These are phyloP conservation scores for Lizonia empirigonia DNA, from an alignment of 2,329 filamentous ascomycete species.

Conservation along the genomic window DNA sequence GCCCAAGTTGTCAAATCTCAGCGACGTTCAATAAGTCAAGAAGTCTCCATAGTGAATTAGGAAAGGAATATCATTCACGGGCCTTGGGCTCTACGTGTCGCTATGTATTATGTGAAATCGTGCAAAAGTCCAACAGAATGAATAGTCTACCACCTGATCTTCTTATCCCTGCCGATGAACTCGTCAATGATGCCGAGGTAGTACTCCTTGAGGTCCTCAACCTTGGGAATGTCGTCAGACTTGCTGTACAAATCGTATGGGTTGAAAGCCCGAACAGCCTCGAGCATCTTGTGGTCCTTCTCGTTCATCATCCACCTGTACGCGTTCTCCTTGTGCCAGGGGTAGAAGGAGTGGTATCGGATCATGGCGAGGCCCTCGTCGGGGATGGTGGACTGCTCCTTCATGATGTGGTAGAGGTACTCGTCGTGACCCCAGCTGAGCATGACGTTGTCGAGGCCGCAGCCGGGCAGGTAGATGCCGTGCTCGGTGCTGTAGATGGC, in stretches of 20 bases:
- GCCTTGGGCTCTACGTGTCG: slow-evolving; percentile 21
- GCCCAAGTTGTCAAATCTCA: too few species aligned
- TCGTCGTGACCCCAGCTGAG: slow-evolving; percentile 90
- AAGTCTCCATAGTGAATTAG: not conserved
- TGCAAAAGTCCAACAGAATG: not conserved
- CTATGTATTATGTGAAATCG: slow-evolving; percentile 6
- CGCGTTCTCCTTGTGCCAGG: slow-evolving; percentile 83
- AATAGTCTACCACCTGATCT: slow-evolving; percentile 67
- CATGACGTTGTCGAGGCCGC: slow-evolving; percentile 86
- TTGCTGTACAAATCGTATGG: slow-evolving; percentile 93
- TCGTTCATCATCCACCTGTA: slow-evolving; percentile 84
- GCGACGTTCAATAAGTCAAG: not conserved
- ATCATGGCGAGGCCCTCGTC: slow-evolving; percentile 89
- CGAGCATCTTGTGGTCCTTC: slow-evolving; percentile 78
- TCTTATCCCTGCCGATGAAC: slow-evolving; percentile 68
- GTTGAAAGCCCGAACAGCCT: slow-evolving; percentile 84
- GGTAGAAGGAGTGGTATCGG: slow-evolving; percentile 90
- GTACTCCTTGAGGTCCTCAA: slow-evolving; percentile 79
- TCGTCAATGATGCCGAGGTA: slow-evolving; percentile 77
- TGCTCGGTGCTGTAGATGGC: slow-evolving; percentile 74
- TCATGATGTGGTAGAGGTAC: slow-evolving; percentile 85
- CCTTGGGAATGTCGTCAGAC: slow-evolving; percentile 78
- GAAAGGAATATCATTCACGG: slow-evolving; percentile 11
- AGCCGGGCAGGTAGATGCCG: slow-evolving; percentile 80
- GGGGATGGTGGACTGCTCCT: slow-evolving; percentile 79